Conservation (phyloP, 176 grass and related monocot genomes). For the Stipa capillata region DNA sequence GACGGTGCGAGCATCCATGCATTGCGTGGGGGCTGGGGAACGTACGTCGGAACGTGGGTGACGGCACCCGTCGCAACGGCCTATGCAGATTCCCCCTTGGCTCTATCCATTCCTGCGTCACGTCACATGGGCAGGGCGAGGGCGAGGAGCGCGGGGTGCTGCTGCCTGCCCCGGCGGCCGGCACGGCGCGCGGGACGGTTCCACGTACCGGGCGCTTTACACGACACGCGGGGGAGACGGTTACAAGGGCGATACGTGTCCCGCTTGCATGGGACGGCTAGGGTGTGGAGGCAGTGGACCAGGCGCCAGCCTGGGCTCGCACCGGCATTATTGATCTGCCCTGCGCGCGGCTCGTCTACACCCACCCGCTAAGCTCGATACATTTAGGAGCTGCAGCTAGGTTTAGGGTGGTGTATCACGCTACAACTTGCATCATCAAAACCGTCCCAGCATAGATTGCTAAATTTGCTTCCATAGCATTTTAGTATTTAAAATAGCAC, state of each 20-base stretch:
- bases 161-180: neutral
- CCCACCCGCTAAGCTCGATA: neutral
- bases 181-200: neutral
- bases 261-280: neutral
- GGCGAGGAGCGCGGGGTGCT: no score
- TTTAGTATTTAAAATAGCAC: neutral
- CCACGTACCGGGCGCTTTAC: neutral
- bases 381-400: neutral
- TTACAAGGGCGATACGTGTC: constrained; percentile 6
- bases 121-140: constrained; percentile 28
- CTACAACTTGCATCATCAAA: neutral
- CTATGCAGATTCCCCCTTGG: neutral
- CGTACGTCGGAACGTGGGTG: constrained; percentile 2
- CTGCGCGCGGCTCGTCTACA: no score
- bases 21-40: neutral
- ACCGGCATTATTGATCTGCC: neutral
- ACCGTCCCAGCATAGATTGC: neutral
- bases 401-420: neutral
- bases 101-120: constrained; percentile 1
- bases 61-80: constrained; percentile 23
- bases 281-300: neutral
- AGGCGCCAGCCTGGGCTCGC: neutral
- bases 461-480: neutral
- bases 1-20: neutral
- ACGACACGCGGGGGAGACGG: neutral